Evolutionary conservation across 306 rosid species (phyloP), one percentile per base, ranked within the genome.

Genomic region (Styphnolobium japonicum): DNA sequence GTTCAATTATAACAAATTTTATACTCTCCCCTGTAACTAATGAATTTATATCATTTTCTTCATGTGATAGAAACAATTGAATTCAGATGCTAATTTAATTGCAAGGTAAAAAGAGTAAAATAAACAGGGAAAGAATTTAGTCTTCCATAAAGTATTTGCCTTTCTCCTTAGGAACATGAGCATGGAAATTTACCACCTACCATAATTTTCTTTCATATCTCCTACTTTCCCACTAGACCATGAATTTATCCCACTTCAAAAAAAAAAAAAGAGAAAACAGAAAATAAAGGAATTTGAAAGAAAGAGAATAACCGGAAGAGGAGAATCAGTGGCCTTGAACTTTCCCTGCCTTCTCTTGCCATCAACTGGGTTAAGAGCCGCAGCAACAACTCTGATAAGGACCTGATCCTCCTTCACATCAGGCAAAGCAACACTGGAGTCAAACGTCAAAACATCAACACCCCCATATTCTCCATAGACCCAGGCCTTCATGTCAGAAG

Each of bases 301-400:
- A 71, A 68, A 61, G 21, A 16, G 73, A 60, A 36, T 77, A 19
- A 92, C 98, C 92, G 98, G 96, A 80, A 95, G 97, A 18, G 97
- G 94, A 81, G 98, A 92, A 78, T 95, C 98, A 60, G 98, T 78
- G 82, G 89, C 91, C 89, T 90, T 80, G 83, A 95, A 95, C 85
- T 95, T 95, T 2, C 98, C 98, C 79, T 73, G 96, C 79, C 93
- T 86, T 67, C 98, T 87, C 86, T 95, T 95, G 71, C 71, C 85
- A 82, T 92, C 98, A 63, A 95, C 98, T 2, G 97, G 98, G 60
- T 95, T 95, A 72, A 95, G 98, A 56, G 98, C 97, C 0, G 98
- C 97, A 42, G 98, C 98, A 40, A 42, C 67, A 52, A 91, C 97
- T 81, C 80, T 91, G 45, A 95, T 63, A 71, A 92, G 89, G 12